Conservation (phyloP, 257 asterid genomes). For the Fraxinus cuspidata region DNA sequence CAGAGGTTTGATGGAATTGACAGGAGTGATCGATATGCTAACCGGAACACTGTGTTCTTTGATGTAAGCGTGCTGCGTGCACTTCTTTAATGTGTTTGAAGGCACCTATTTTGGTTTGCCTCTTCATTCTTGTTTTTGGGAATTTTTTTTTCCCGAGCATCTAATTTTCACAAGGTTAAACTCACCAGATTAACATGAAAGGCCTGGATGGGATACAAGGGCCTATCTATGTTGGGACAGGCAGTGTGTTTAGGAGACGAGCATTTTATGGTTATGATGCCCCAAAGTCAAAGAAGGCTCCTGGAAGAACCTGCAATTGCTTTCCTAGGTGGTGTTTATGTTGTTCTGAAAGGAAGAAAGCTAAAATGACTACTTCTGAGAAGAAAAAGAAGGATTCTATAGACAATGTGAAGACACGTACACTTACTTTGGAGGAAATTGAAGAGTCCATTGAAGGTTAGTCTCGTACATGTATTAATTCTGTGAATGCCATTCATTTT, state of each 20-base stretch:
- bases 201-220: constrained; percentile 48
- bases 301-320: constrained; percentile 31
- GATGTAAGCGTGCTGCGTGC: constrained; percentile 26
- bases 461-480: not conserved
- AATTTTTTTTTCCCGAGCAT: not conserved
- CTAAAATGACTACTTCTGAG: constrained; percentile 17
- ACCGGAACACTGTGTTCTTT: constrained; percentile 33
- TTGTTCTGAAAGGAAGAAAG: constrained; percentile 18
- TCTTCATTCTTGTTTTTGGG: not conserved
- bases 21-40: constrained; percentile 30
- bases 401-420: not conserved
- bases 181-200: constrained; percentile 41
- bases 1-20: constrained; percentile 37
- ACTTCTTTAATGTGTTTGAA: not conserved
- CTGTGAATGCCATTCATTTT: not conserved
- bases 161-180: not conserved
- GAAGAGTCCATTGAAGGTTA: constrained; percentile 22
- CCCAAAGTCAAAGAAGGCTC: constrained; percentile 33
- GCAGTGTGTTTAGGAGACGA: constrained; percentile 38
- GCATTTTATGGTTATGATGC: constrained; percentile 42
- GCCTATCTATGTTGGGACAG: constrained; percentile 47
- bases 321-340: constrained; percentile 33
- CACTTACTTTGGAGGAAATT: not conserved
- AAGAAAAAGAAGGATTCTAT: constrained; percentile 9
- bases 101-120: not conserved